Base-by-base conservation (phyloP, 2,329 filamentous ascomycete species). In the Colletotrichum liriopes region DNA sequence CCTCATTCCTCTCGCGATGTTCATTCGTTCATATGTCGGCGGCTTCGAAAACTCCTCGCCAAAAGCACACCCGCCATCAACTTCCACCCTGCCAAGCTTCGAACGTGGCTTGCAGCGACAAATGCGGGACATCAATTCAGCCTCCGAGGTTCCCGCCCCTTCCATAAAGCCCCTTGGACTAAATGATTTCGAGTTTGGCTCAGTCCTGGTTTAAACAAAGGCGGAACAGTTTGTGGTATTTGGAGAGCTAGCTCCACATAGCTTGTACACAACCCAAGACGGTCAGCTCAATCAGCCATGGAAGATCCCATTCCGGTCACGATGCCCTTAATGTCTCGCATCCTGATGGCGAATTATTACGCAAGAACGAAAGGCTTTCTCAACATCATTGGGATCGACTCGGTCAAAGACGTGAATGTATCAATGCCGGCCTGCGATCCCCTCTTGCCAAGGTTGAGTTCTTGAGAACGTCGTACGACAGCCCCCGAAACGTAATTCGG, bases 301-400 rank as follows among this genome's bases (percentile, higher is more conserved):
- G n/a, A 29, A 41, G 20, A 56, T 60, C 65, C 54, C 54, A 32
- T 72, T 72, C 65, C 60, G 39, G 66, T 29, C 39, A 29, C 4
- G 11, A 39, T 26, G 20, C 20, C 47, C 59, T 55, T 39, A 29
- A 51, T 70, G 54, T 61, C 70, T 72, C 45, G 26, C 59, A 23
- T 60, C n/a, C 5, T 37, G 26, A 70, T 72, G 47, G 54, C n/a
- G 66, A 61, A 29, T 23, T 60, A 64, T 70, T 39, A 54, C 60
- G 54, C 54, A 59, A 72, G 59, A 35, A 29, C 6, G n/a, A 23
- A 8, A 9, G 47, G 7, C 12, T 11, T 51, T 61, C 47, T 55
- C 59, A 51, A 59, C 45, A 63, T 26, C 43, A 29, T 1, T 9
- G 51, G 29, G 43, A 29, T 60, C 39, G 32, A 47, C 5, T 39